Evolutionary conservation across 495 filamentous ascomycete species (phyloP), one percentile per base, ranked within the genome.

Genomic region (Aspergillus saccharolyticus): DNA sequence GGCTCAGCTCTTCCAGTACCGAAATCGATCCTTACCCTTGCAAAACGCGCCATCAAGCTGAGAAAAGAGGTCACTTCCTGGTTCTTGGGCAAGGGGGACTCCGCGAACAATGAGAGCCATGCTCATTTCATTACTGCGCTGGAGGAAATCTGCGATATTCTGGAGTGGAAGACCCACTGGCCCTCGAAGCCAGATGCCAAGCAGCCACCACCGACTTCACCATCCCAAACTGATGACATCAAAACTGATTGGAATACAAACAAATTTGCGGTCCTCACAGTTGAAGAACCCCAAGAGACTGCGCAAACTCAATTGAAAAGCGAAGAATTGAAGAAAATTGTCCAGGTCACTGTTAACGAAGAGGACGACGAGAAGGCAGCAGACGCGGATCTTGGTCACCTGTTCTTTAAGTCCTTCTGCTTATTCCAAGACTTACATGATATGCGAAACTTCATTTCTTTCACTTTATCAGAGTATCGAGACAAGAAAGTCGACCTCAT

Each of bases 401-500:
- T 64, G 53, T 66, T 68, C 42, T 72, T 72, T 59, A 67, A 66
- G 43, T 55, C 63, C 15, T 42, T 64, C 52, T 72, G 67, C 56
- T 55, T 68, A 19, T 57, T 72, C 42, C 58, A 60, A 22, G 67
- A 72, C 39, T 55, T 72, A 46, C 25, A 60, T 30, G 66, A 63
- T 33, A 64, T 70, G 55, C 61, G 66, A 22, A 47, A 15, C 17
- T 70, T 68, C 47, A 62, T 70, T 47, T 61, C 59, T 47, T 45
- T 51, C 30, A 68, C 69, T 42, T 70, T 67, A 67, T 55, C 63
- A 30, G 69, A 70, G 47, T 72, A 72, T 51, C 57, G 56, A 22
- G 59, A 66, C 42, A 62, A 65, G 53, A 72, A 66, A 33, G 66
- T 64, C 53, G 66, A 69, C 47, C 62, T 69, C 10, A 70, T 68